Evolutionary conservation across 306 rosid species (phyloP).

Genomic region (Leucaena leucocephala): DNA sequence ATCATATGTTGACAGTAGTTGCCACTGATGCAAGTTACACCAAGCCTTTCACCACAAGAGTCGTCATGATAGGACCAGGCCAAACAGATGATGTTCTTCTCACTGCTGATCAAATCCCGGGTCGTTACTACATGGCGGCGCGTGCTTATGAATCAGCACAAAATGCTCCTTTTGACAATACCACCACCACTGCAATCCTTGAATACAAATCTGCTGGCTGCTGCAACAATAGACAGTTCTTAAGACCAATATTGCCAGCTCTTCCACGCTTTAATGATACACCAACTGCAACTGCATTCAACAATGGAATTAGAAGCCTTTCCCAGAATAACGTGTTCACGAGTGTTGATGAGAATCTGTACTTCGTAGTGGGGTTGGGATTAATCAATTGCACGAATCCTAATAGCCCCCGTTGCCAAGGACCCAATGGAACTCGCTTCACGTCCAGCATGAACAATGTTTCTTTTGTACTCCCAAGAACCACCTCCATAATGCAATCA

Average conservation of each 20-base stretch:
- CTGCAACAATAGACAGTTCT: not conserved
- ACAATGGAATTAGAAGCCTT: slow-evolving; percentile 2
- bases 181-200: slow-evolving; percentile 14
- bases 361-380: slow-evolving; percentile 8
- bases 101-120: slow-evolving; percentile 51
- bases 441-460: slow-evolving; percentile 13
- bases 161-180: slow-evolving; percentile 3
- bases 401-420: slow-evolving; percentile 69
- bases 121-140: slow-evolving; percentile 11
- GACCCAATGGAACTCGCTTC: slow-evolving; percentile 59
- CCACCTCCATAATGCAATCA: slow-evolving; percentile 24
- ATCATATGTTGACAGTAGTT: slow-evolving; percentile 61
- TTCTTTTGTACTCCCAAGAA: slow-evolving; percentile 48
- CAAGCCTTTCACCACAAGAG: slow-evolving; percentile 55
- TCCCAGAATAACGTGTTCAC: not conserved
- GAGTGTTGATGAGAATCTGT: not conserved
- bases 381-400: slow-evolving; percentile 21
- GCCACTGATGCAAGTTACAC: slow-evolving; percentile 58
- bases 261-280: slow-evolving; percentile 14
- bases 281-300: not conserved
- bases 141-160: slow-evolving; percentile 6
- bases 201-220: slow-evolving; percentile 22
- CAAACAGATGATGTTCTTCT: slow-evolving; percentile 64
- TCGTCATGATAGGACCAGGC: slow-evolving; percentile 61
- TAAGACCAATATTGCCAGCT: not conserved